Percentiles rank a stretch among this genome's conserved stretches.
phyloP scores from a whole-genome alignment of 306 rosid species.

The Oemleria cerasiformis region DNA sequence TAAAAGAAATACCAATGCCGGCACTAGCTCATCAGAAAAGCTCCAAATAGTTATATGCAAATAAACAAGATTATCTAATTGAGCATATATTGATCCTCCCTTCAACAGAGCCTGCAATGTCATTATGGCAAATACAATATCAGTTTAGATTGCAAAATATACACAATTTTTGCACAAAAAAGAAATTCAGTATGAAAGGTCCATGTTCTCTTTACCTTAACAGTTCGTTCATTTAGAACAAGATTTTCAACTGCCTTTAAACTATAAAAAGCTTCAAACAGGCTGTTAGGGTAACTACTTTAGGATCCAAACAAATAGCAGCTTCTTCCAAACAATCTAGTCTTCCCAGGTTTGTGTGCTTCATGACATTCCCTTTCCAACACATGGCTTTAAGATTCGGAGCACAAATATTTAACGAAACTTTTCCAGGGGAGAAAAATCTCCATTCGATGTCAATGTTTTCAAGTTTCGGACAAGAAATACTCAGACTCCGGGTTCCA shows the following conservation, averaged over 20 bases:
- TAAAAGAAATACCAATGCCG: background rate
- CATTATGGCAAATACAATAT: background rate
- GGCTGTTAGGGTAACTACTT: background rate
- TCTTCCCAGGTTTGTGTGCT: background rate
- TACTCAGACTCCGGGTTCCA: background rate
- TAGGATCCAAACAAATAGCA: too few species aligned
- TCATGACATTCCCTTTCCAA: background rate
- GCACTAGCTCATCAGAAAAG: slow-evolving; percentile 11
- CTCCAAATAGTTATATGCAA: background rate
- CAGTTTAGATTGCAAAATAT: background rate
- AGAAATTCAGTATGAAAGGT: background rate
- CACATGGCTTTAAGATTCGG: background rate
- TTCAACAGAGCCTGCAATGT: background rate
- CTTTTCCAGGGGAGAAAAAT: background rate
- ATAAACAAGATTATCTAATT: background rate
- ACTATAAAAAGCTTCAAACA: background rate
- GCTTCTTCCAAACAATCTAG: background rate
- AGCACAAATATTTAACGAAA: background rate
- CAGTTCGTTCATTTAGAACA: background rate
- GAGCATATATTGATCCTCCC: background rate
- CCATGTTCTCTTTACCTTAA: background rate
- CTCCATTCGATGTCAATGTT: background rate
- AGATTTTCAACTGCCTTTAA: background rate
- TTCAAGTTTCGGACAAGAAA: background rate
- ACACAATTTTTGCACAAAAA: background rate